Evolutionary conservation across 2,329 filamentous ascomycete genomes (phyloP).

Genomic region (Lomentospora prolificans): DNA sequence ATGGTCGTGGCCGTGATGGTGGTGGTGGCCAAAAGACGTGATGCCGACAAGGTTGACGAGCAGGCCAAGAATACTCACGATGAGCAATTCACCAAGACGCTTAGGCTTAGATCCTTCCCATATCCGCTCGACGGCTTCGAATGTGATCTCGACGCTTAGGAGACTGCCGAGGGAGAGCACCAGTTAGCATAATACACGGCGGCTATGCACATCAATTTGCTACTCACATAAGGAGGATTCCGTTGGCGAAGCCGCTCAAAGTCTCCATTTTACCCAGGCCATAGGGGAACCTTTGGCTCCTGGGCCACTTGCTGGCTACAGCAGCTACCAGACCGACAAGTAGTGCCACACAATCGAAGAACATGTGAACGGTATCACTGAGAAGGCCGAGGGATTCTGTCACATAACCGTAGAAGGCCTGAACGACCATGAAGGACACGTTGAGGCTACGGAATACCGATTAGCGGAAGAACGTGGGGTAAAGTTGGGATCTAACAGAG

Average conservation of each 20-base stretch:
- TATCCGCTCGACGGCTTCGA: constrained; percentile 83
- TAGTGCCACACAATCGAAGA: constrained; percentile 92
- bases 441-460: constrained; percentile 55
- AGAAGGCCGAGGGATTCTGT: constrained; percentile 92
- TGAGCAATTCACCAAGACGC: constrained; percentile 73
- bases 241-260: constrained; percentile 90
- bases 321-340: constrained; percentile 83
- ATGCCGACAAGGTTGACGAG: constrained; percentile 89
- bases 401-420: constrained; percentile 86
- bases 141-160: constrained; percentile 91
- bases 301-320: constrained; percentile 94
- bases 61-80: constrained; percentile 79
- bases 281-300: constrained; percentile 80
- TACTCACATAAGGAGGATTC: constrained; percentile 78
- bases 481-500: constrained; percentile 11
- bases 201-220: background rate
- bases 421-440: constrained; percentile 87
- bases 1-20: constrained; percentile 45
- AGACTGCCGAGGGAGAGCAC: constrained; percentile 40
- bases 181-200: background rate
- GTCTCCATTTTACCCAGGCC: constrained; percentile 97
- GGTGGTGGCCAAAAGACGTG: constrained; percentile 66
- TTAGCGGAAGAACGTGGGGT: background rate
- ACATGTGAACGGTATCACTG: constrained; percentile 98
- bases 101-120: constrained; percentile 76